A percentile compares a stretch with the other conserved stretches of the same genome.
Conservation (phyloP, 2,329 filamentous ascomycete species). For the Alternaria gansuensis region DNA sequence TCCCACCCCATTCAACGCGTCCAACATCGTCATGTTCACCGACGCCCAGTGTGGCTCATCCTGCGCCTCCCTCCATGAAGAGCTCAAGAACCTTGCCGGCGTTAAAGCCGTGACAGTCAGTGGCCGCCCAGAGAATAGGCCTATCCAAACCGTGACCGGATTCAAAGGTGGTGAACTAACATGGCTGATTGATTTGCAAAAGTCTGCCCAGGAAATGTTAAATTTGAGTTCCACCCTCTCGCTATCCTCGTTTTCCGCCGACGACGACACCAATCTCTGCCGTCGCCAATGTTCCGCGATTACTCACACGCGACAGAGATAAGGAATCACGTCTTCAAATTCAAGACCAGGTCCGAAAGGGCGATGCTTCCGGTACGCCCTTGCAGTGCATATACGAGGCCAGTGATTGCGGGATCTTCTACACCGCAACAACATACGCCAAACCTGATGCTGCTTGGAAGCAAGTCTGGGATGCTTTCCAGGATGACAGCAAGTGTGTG, state of each 20-base stretch:
- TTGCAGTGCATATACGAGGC: conserved; percentile 68
- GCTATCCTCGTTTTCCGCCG: conserved; percentile 16
- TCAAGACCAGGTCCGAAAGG: conserved; percentile 41
- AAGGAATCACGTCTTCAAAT: conserved; percentile 27
- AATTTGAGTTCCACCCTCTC: conserved; percentile 25
- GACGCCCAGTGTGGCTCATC: conserved; percentile 68
- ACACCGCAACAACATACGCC: conserved; percentile 62
- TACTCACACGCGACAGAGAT: conserved; percentile 31
- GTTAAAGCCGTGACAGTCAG: conserved; percentile 66
- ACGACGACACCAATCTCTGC: conserved; percentile 20
- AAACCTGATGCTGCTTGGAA: conserved; percentile 63
- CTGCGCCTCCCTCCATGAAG: conserved; percentile 65
- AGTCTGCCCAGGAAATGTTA: conserved; percentile 27
- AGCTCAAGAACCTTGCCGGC: conserved; percentile 61
- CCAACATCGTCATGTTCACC: conserved; percentile 56
- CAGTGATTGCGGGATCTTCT: conserved; percentile 69
- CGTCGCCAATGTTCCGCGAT: conserved; percentile 28
- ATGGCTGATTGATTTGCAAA: conserved; percentile 29
- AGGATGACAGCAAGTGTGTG: conserved; percentile 36
- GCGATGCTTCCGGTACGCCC: conserved; percentile 52
- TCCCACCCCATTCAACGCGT: conserved; percentile 49
- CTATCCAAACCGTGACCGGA: conserved; percentile 70
- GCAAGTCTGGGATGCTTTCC: conserved; percentile 40
- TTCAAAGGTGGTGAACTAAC: conserved; percentile 62
- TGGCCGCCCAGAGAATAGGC: conserved; percentile 62